phyloP scores from a whole-genome alignment of 1,284 basidiomycete genomes.

The Sporisorium graminicola region DNA sequence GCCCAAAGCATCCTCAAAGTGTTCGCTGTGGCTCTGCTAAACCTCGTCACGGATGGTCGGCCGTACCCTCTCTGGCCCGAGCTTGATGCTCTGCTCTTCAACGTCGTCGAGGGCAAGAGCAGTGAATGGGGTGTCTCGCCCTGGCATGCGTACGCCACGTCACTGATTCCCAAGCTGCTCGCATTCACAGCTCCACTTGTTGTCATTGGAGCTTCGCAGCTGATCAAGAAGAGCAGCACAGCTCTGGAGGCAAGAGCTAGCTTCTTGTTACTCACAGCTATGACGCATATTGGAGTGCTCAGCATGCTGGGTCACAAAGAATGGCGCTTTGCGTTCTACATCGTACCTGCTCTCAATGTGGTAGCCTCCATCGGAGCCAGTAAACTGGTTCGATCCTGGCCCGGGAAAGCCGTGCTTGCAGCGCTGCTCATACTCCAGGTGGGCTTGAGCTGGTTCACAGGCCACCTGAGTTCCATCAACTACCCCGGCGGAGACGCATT shows the following conservation, averaged over 20 bases:
- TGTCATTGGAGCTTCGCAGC: constrained; percentile 72
- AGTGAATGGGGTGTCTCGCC: constrained; percentile 91
- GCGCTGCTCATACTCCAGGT: constrained; percentile 26
- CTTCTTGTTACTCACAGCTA: constrained; percentile 57
- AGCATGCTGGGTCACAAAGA: constrained; percentile 81
- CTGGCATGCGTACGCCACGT: constrained; percentile 78
- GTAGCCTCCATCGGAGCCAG: constrained; percentile 78
- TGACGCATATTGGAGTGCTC: constrained; percentile 77
- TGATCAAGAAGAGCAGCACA: background rate
- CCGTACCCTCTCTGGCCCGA: constrained; percentile 82
- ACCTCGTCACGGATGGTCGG: too few species aligned
- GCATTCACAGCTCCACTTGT: constrained; percentile 76
- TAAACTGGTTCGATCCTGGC: constrained; percentile 70
- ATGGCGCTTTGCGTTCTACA: constrained; percentile 94
- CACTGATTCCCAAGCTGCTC: constrained; percentile 83
- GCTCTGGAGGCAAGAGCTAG: constrained; percentile 9
- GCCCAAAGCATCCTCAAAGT: background rate
- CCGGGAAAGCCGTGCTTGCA: constrained; percentile 5
- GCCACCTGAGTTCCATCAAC: constrained; percentile 78
- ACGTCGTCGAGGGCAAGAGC: constrained; percentile 86
- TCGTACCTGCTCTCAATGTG: constrained; percentile 84
- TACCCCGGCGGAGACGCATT: constrained; percentile 91
- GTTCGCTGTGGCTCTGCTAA: background rate
- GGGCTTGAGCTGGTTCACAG: constrained; percentile 66
- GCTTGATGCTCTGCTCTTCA: constrained; percentile 83